Evolutionary conservation across 2,329 filamentous ascomycete species (phyloP), one percentile per base, ranked within the genome.

Genomic region (Colletotrichum sp.): DNA sequence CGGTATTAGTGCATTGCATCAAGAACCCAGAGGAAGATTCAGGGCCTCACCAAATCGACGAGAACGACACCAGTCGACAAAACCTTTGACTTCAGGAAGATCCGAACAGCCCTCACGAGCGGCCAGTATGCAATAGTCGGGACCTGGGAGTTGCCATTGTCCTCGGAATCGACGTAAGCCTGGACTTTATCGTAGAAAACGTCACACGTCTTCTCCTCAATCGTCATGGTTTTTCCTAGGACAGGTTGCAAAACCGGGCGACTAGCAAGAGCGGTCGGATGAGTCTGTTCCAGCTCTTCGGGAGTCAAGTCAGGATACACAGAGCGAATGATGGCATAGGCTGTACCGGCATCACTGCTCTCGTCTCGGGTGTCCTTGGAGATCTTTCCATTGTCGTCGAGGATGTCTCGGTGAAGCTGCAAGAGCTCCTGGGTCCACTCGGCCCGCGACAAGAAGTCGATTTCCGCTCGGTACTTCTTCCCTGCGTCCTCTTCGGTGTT

Each of bases 401-500:
- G 71, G 3, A 92, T 81, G 68, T 93, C 91, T 12, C 83, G 79
- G 72, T 89, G 86, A 0, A 93, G 82, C 2, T 86, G 80, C 1
- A 82, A 78, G 0, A 93, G 83, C 75, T 93, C 91, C 10, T 83
- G 85, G 21, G 84, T 79, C 91, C 91, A 93, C 5, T 91, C 89
- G 0, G 85, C 83, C 0, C 69, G 78, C 13, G 84, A 82, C 63
- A 93, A 89, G 79, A 93, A 93, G 67, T 92, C 88, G 15, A 93
- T 86, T 64, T 91, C 88, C 1, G 90, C 91, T 3, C 84, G 82
- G 77, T 93, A 93, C 0, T 64, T 77, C 44, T 80, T 68, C 0
- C 69, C 36, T 0, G 84, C 81, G 6, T 87, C 80, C 0, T 85
- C 79, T 9, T 83, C 87, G 28, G 86, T 18, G 67, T 93, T 93